Base-by-base conservation (phyloP, 1,284 basidiomycete genomes). In the Leucoagaricus sp. region DNA sequence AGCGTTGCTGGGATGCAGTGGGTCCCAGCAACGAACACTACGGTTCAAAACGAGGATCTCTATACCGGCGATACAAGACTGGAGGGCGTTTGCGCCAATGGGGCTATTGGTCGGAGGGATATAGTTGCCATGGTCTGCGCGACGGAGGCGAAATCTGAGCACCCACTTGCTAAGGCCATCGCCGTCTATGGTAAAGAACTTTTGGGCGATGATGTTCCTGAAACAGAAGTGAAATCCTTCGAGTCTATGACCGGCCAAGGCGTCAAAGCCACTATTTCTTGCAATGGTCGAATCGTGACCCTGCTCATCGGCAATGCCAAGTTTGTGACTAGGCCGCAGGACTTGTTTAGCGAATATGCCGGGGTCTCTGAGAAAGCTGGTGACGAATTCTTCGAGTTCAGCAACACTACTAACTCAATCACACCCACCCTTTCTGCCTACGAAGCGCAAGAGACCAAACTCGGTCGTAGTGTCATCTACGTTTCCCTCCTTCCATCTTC, bases 121-220 rank as follows among this genome's bases (percentile, higher is more conserved):
- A 74, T 92, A n/a, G 72, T 96, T 10, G 82, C 91, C 5, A 87
- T 98, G 78, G 79, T 98, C 42, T 85, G 89, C 12, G 87, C 90
- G 0, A 89, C 93, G 0, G 97, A 99, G 72, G 86, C 90, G 3
- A 86, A 87, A 55, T 98, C 95, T 0, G 97, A 99, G 70, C 97
- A 99, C 69, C 96, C 97, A 0, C 84, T 99, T 10, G 97, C 95
- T 2, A 89, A 93, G 66, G 96, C 97, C 4, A 86, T 98, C 44
- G 91, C 95, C 0, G 73, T 81, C 0, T 91, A 94, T 70, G 92
- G 89, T 26, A 89, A 85, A 66, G 86, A 90, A 28, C 67, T 85
- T 0, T 72, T 96, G 10, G 76, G 80, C 12, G 69, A 70, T 31
- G n/a, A 19, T 21, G 33, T 17, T 1, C 75, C 76, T 0, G 71